These are phyloP conservation scores for Kwoniella newhampshirensis DNA, from an alignment of 768 basidiomycete genomes.

Conservation along the genomic window DNA sequence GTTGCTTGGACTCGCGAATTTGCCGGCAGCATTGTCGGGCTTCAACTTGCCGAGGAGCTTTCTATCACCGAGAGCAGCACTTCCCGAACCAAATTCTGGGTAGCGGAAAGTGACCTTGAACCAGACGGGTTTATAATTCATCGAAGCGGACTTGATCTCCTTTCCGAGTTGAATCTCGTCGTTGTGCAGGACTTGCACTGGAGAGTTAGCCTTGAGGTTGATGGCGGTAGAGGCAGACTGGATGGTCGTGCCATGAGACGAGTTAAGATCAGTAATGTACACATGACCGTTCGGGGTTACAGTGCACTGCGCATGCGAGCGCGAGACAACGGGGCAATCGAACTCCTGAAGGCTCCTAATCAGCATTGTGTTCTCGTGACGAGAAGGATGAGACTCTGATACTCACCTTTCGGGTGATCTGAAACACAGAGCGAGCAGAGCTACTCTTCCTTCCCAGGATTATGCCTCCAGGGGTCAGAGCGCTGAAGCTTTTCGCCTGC, in stretches of 20 bases:
- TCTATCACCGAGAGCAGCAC: not conserved
- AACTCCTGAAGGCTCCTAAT: too few relatives aligned
- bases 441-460: conserved; percentile 18
- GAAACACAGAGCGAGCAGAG: not conserved
- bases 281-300: conserved; percentile 24
- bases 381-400: too few relatives aligned
- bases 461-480: conserved; percentile 5
- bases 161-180: conserved; percentile 29
- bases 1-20: not conserved
- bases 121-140: conserved; percentile 12
- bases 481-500: not conserved
- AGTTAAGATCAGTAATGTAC: conserved; percentile 34
- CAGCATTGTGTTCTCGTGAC: too few relatives aligned
- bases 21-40: conserved; percentile 1
- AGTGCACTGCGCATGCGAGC: conserved; percentile 22
- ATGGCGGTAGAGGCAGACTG: not conserved
- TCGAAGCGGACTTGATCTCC: conserved; percentile 4
- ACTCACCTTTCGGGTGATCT: too few relatives aligned
- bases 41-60: conserved; percentile 1
- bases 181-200: conserved; percentile 22
- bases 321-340: conserved; percentile 26
- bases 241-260: conserved; percentile 29
- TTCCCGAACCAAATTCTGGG: conserved; percentile 8
- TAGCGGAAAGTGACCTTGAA: conserved; percentile 16
- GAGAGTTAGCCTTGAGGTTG: conserved; percentile 4